Evolutionary conservation across 345 rosid species (phyloP).

Genomic region (Euphorbia tirucalli): DNA sequence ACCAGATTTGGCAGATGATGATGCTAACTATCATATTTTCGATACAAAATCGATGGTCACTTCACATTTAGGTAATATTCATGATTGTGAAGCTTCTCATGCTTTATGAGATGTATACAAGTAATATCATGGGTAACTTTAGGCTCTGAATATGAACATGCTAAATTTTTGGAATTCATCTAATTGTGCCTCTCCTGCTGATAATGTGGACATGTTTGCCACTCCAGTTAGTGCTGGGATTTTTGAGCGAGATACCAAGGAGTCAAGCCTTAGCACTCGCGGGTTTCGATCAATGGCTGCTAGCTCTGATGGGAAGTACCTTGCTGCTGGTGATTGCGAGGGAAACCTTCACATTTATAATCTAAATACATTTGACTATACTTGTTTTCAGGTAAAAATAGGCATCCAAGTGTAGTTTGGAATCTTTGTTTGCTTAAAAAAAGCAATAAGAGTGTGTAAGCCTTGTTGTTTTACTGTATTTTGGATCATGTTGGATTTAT

Average conservation of each 20-base stretch:
- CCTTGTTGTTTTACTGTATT: background rate
- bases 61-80: slow-evolving; percentile 50
- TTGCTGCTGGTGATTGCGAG: slow-evolving; percentile 77
- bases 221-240: slow-evolving; percentile 63
- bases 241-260: slow-evolving; percentile 60
- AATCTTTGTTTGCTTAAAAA: slow-evolving; percentile 6
- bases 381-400: slow-evolving; percentile 51
- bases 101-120: background rate
- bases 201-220: slow-evolving; percentile 13
- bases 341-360: slow-evolving; percentile 86
- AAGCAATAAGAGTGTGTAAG: slow-evolving; percentile 1
- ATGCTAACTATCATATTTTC: slow-evolving; percentile 24
- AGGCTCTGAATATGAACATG: background rate
- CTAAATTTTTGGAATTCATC: background rate
- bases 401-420: slow-evolving; percentile 5
- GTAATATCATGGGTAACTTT: background rate
- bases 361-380: slow-evolving; percentile 58
- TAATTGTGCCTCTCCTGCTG: slow-evolving; percentile 14
- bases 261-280: slow-evolving; percentile 44
- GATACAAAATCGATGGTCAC: slow-evolving; percentile 29
- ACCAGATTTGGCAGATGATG: slow-evolving; percentile 36
- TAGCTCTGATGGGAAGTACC: slow-evolving; percentile 72
- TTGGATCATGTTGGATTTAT: slow-evolving; percentile 17
- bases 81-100: slow-evolving; percentile 7
- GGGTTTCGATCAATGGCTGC: slow-evolving; percentile 73